Evolutionary conservation across 176 grass and related monocot species (phyloP).

Genomic region (Carex cristatella): DNA sequence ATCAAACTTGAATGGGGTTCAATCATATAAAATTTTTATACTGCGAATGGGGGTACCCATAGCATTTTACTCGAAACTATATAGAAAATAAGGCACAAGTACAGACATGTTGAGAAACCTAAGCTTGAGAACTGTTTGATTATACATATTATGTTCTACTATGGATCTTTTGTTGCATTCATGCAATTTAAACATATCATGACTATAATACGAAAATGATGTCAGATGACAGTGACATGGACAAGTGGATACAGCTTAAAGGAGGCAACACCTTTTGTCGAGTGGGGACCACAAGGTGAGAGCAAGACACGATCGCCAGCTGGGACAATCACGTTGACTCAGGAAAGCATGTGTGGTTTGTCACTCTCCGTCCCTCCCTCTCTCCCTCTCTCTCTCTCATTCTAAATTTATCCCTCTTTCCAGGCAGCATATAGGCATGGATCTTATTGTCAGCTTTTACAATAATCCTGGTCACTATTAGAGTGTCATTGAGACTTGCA

Average conservation of each 20-base stretch:
- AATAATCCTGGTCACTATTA: not conserved
- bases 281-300: constrained; percentile 63
- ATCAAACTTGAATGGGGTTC: no score
- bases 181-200: not conserved
- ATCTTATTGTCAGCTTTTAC: not conserved
- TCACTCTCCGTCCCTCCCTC: constrained; percentile 18
- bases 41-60: no score
- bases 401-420: not conserved
- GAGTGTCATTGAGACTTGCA: not conserved
- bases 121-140: constrained; percentile 13
- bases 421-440: not conserved
- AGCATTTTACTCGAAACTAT: no score
- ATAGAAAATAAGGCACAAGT: no score
- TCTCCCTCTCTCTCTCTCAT: not conserved
- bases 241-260: constrained; percentile 73
- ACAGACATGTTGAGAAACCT: not conserved
- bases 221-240: constrained; percentile 90
- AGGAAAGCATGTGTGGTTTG: constrained; percentile 77
- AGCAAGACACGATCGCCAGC: constrained; percentile 50
- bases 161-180: not conserved
- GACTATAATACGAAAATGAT: constrained; percentile 16
- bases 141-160: not conserved
- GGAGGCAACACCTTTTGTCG: constrained; percentile 68
- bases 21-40: no score
- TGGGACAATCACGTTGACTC: constrained; percentile 72